Evolutionary conservation across 2,329 filamentous ascomycete genomes (phyloP).

Genomic region (Rutstroemia sp.): DNA sequence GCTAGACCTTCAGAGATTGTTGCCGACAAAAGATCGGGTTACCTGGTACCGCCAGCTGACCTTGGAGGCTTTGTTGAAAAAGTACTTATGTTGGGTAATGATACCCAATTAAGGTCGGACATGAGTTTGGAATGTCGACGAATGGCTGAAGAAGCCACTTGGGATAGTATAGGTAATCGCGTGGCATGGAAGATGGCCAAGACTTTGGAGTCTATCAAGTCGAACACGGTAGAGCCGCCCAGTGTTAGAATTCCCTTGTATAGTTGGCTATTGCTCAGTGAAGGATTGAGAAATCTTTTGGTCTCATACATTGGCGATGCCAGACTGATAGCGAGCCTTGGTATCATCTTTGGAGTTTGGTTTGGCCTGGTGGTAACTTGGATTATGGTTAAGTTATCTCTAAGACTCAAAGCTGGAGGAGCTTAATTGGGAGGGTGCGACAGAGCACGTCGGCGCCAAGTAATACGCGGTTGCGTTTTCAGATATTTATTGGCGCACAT

Average conservation of each 20-base stretch:
- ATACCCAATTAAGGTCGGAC: conserved; percentile 35
- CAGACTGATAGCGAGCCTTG: conserved; percentile 18
- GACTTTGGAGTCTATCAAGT: conserved; percentile 11
- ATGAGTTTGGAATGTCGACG: conserved; percentile 43
- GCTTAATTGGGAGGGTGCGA: conserved; percentile 1
- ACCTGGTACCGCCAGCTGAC: conserved; percentile 52
- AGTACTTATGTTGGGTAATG: conserved; percentile 41
- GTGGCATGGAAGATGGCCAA: conserved; percentile 58
- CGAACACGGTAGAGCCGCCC: background rate
- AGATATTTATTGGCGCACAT: no score
- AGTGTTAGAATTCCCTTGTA: conserved; percentile 15
- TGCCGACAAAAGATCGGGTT: conserved; percentile 51
- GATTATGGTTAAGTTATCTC: conserved; percentile 18
- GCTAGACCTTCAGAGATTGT: conserved; percentile 57
- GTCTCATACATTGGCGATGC: conserved; percentile 16
- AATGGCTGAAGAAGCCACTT: conserved; percentile 57
- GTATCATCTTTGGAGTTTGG: conserved; percentile 26
- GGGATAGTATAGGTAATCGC: conserved; percentile 65
- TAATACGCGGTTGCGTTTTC: no score
- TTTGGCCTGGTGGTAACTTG: conserved; percentile 23
- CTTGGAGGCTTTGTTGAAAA: conserved; percentile 49
- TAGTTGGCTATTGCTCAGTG: conserved; percentile 20
- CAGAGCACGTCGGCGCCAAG: background rate
- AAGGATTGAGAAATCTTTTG: conserved; percentile 15
- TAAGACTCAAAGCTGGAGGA: conserved; percentile 11